A percentile compares a stretch with the other conserved stretches of the same genome.
phyloP scores from a whole-genome alignment of 108 stramenopile genomes.

The Cyclotella baltica region DNA sequence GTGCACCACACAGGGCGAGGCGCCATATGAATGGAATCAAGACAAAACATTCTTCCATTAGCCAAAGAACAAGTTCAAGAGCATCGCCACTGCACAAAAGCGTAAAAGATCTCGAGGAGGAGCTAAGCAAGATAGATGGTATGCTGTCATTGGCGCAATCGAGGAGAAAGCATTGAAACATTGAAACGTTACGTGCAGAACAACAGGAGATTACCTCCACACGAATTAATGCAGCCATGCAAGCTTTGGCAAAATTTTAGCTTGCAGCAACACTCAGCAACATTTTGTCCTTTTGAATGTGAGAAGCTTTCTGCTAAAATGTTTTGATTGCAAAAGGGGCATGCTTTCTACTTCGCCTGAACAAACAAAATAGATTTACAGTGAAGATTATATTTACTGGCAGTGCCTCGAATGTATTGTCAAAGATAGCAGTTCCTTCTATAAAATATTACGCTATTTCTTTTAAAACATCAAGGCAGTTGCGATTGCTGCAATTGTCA shows the following conservation, averaged over 20 bases:
- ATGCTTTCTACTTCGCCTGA: conserved; percentile 16
- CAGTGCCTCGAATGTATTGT: conserved; percentile 7
- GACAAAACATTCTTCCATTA: conserved; percentile 21
- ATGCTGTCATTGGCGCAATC: conserved; percentile 6
- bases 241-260: conserved; percentile 10
- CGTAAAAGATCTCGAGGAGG: neutral
- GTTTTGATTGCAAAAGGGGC: conserved; percentile 32
- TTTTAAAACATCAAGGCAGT: conserved; percentile 14
- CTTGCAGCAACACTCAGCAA: conserved; percentile 19
- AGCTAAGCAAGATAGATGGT: neutral
- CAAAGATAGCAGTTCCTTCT: conserved; percentile 7
- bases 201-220: conserved; percentile 11
- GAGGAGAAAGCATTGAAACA: neutral
- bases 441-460: conserved; percentile 28
- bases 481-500: conserved; percentile 18
- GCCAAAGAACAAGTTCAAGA: neutral
- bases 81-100: conserved; percentile 5
- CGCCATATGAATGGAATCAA: conserved; percentile 12
- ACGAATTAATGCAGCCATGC: conserved; percentile 11
- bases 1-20: conserved; percentile 23
- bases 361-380: neutral
- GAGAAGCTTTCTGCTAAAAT: conserved; percentile 5
- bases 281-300: conserved; percentile 4
- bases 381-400: conserved; percentile 13
- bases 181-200: neutral